Percentiles rank a stretch among this genome's conserved stretches.
Evolutionary conservation across 2,329 filamentous ascomycete species (phyloP).

Genomic region (Claviceps pusilla): DNA sequence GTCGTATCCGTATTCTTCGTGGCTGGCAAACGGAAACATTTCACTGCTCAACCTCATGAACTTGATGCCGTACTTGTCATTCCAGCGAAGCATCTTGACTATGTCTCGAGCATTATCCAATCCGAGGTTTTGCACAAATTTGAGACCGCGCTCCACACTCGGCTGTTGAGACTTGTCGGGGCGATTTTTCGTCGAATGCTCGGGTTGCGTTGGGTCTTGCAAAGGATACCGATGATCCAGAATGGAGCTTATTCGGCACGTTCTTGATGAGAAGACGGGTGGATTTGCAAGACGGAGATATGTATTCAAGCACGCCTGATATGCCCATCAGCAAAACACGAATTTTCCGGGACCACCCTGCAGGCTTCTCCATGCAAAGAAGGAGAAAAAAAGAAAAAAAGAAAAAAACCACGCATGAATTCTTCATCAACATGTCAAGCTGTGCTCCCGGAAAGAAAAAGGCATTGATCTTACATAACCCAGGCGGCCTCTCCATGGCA

Average conservation of each 20-base stretch:
- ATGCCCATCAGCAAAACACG: constrained; percentile 6
- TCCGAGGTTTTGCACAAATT: constrained; percentile 62
- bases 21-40: constrained; percentile 94
- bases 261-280: constrained; percentile 78
- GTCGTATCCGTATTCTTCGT: constrained; percentile 73
- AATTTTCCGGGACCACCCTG: background rate
- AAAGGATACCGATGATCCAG: constrained; percentile 77
- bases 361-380: background rate
- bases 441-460: background rate
- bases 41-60: constrained; percentile 88
- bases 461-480: constrained; percentile 55
- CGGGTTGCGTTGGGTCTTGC: constrained; percentile 56
- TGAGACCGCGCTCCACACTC: constrained; percentile 49
- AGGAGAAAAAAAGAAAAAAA: too few relatives aligned
- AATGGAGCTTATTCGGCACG: constrained; percentile 81
- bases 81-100: constrained; percentile 77
- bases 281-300: constrained; percentile 72
- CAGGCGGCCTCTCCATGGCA: constrained; percentile 80
- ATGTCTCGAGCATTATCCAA: constrained; percentile 74
- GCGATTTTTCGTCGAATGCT: constrained; percentile 73
- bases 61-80: constrained; percentile 78
- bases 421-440: background rate
- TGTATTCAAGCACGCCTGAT: constrained; percentile 73
- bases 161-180: constrained; percentile 60
- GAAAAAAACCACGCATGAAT: background rate